Evolutionary conservation across 495 filamentous ascomycete genomes (phyloP), one percentile per base, ranked within the genome.

Genomic region (Aspergillus olivimuriae): DNA sequence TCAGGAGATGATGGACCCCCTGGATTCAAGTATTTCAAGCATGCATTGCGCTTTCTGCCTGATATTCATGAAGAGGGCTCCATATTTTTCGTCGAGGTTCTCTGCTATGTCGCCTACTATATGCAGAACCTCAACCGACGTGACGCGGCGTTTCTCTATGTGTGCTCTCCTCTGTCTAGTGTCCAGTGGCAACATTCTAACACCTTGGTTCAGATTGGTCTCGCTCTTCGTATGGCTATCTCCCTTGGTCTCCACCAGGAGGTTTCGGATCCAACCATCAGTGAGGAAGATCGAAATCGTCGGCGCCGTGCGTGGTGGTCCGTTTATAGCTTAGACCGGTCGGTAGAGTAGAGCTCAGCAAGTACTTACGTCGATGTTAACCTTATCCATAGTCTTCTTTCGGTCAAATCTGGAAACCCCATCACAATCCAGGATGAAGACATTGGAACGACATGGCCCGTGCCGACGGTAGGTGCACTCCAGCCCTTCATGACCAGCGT

Each of bases 301-400:
- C 66, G 73, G 8, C 62, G 71, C 6, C 62, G 70, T 18, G 63
- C 71, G 2, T 76, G 72, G 72, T 76, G 72, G 73, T 73, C 68
- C 23, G 64, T 75, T 6, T 76, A 76, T 43, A 71, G 66, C 48
- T 44, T 76, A 18, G 73, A 76, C 43, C 58, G 72, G 49, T 38
- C 11, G 6, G 24, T 11, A 28, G n/a, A n/a, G n/a, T n/a, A n/a
- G n/a, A n/a, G n/a, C n/a, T n/a, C n/a, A n/a, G n/a, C n/a, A n/a
- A n/a, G n/a, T n/a, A n/a, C n/a, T n/a, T 28, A 28, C 24, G 6
- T 28, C 11, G 6, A 6, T 28, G 24, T 28, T 11, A 5, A 28
- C 24, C 57, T 51, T 18, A 23, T 43, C 8, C 7, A 38, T 17
- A 65, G 62, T 15, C 55, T 76, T 31, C 50, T 73, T 2, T 66